Evolutionary conservation across 2,329 filamentous ascomycete genomes (phyloP).

Genomic region (Cercospora berteroae): DNA sequence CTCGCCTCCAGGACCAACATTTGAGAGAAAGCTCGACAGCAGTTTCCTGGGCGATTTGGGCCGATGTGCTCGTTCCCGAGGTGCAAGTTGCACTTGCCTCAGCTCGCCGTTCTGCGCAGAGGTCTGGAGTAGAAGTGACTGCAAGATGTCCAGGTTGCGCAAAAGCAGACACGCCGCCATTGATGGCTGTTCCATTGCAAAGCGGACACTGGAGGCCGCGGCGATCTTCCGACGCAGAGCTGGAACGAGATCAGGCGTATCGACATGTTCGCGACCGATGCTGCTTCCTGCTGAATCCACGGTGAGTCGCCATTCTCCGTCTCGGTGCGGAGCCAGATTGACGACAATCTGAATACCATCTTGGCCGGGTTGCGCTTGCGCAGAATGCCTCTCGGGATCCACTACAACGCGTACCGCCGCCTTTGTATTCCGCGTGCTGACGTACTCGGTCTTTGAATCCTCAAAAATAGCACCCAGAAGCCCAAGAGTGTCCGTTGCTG

Average conservation of each 20-base stretch:
- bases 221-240: constrained; percentile 31
- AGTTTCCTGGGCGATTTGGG: constrained; percentile 87
- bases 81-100: constrained; percentile 16
- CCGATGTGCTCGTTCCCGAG: constrained; percentile 59
- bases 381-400: constrained; percentile 50
- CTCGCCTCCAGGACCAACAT: constrained; percentile 51
- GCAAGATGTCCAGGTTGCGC: constrained; percentile 74
- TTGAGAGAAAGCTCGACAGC: constrained; percentile 72
- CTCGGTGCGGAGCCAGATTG: constrained; percentile 57
- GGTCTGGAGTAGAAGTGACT: constrained; percentile 54
- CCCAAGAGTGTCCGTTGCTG: constrained; percentile 56
- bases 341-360: constrained; percentile 68
- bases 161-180: constrained; percentile 69
- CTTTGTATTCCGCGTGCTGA: constrained; percentile 65
- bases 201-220: constrained; percentile 52
- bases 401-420: constrained; percentile 71
- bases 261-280: constrained; percentile 71
- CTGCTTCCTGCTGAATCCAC: constrained; percentile 66
- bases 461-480: constrained; percentile 69
- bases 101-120: constrained; percentile 24
- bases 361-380: constrained; percentile 42
- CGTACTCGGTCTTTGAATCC: constrained; percentile 61
- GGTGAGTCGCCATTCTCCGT: constrained; percentile 57
- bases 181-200: constrained; percentile 63
- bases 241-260: constrained; percentile 66